Percentiles rank a stretch among this genome's conserved stretches.
phyloP scores from a whole-genome alignment of 768 basidiomycete species.

The Goffeauzyma gilvescens region DNA sequence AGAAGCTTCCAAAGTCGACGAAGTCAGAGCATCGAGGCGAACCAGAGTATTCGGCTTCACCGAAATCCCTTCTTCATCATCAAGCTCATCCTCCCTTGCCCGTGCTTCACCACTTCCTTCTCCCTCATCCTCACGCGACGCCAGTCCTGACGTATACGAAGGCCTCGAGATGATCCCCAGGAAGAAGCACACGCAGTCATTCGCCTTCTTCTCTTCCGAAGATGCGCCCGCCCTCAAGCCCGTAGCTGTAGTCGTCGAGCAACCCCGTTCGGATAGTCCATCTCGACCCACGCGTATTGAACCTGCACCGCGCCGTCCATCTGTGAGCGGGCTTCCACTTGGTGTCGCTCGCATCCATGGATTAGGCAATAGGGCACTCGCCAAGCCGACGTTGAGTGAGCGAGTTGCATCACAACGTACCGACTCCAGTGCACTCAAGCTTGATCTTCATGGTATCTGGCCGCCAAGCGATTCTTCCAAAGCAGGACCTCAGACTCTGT shows the following conservation, averaged over 20 bases:
- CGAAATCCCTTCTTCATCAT: slow-evolving; percentile 30
- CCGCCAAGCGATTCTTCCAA: slow-evolving; percentile 5
- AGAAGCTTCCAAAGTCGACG: slow-evolving; percentile 13
- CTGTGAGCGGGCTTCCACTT: slow-evolving; percentile 1
- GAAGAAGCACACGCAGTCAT: slow-evolving; percentile 1
- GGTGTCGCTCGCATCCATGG: slow-evolving; percentile 9
- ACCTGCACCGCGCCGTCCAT: background rate
- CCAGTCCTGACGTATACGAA: slow-evolving; percentile 10
- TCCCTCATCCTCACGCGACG: too few relatives aligned
- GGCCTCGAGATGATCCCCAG: slow-evolving; percentile 8
- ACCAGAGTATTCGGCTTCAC: slow-evolving; percentile 29
- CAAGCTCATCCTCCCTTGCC: slow-evolving; percentile 13
- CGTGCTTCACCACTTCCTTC: background rate
- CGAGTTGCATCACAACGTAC: slow-evolving; percentile 10
- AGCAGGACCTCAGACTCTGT: background rate
- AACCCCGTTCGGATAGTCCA: background rate
- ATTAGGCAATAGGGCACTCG: background rate
- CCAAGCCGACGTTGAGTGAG: slow-evolving; percentile 5
- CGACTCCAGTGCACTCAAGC: slow-evolving; percentile 27
- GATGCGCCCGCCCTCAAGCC: background rate
- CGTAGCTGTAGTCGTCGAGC: background rate
- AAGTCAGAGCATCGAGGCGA: slow-evolving; percentile 11
- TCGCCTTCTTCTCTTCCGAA: background rate
- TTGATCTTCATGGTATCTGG: slow-evolving; percentile 25
- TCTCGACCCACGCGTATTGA: background rate